Evolutionary conservation across 2,329 filamentous ascomycete species (phyloP).

Genomic region (Ascochyta clinopodiicola): DNA sequence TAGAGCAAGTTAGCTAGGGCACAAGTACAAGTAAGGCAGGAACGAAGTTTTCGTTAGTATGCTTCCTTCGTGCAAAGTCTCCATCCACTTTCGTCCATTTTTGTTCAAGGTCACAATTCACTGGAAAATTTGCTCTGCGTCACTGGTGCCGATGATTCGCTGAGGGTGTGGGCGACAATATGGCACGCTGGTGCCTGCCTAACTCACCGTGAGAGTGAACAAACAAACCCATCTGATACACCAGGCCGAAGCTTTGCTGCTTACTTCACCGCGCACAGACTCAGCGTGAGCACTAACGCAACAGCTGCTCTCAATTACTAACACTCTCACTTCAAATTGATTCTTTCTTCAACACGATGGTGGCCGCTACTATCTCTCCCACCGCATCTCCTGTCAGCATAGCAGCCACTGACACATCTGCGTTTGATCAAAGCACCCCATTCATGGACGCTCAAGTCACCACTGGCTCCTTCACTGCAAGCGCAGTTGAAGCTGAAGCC

Average conservation of each 20-base stretch:
- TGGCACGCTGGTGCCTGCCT: no score
- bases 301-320: background rate
- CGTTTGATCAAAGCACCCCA: background rate
- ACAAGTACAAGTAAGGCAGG: no score
- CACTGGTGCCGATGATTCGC: no score
- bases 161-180: no score
- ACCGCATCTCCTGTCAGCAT: background rate
- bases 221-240: background rate
- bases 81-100: no score
- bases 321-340: background rate
- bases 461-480: background rate
- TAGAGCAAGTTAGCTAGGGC: no score
- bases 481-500: background rate
- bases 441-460: background rate
- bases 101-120: no score
- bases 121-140: no score
- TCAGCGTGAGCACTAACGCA: no score
- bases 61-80: no score
- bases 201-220: conserved; percentile 3
- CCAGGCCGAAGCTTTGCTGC: background rate
- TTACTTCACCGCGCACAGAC: background rate
- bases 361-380: no score
- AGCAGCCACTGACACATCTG: background rate
- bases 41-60: no score
- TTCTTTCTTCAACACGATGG: background rate